Percentiles rank a stretch among this genome's conserved stretches.
Evolutionary conservation across 2,329 filamentous ascomycete genomes (phyloP).

Genomic region (Aureobasidium mangrovei): DNA sequence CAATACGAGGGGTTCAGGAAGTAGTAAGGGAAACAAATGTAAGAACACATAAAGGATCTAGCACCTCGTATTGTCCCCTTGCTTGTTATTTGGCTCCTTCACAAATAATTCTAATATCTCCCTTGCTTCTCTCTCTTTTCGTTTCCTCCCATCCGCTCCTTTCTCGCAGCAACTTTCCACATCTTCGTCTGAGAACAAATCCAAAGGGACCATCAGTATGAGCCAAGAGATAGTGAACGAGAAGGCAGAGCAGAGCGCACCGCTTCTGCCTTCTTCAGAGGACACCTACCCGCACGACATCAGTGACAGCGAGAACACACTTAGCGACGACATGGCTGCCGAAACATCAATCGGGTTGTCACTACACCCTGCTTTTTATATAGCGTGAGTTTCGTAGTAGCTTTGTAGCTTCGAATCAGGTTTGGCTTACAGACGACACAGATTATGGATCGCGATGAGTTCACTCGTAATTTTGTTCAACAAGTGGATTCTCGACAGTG

Average conservation of each 20-base stretch:
- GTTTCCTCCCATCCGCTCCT: too few relatives aligned
- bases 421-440: neutral
- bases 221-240: neutral
- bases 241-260: conserved; percentile 8
- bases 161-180: too few relatives aligned
- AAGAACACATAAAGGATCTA: too few relatives aligned
- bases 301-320: conserved; percentile 5
- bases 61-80: neutral
- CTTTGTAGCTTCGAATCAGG: too few relatives aligned
- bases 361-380: conserved; percentile 79
- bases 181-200: neutral
- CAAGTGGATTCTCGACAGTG: conserved; percentile 75
- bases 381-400: conserved; percentile 43
- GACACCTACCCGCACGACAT: conserved; percentile 2
- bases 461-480: conserved; percentile 84
- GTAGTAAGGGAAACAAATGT: too few relatives aligned
- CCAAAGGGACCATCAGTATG: neutral
- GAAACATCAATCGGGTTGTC: neutral
- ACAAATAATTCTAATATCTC: too few relatives aligned
- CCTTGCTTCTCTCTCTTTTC: neutral
- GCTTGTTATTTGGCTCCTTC: neutral
- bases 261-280: neutral
- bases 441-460: conserved; percentile 71
- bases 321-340: neutral
- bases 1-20: too few relatives aligned